A percentile compares a stretch with the other conserved stretches of the same genome.
Conservation (phyloP, 306 rosid genomes). For the Casuarina cunninghamiana region DNA sequence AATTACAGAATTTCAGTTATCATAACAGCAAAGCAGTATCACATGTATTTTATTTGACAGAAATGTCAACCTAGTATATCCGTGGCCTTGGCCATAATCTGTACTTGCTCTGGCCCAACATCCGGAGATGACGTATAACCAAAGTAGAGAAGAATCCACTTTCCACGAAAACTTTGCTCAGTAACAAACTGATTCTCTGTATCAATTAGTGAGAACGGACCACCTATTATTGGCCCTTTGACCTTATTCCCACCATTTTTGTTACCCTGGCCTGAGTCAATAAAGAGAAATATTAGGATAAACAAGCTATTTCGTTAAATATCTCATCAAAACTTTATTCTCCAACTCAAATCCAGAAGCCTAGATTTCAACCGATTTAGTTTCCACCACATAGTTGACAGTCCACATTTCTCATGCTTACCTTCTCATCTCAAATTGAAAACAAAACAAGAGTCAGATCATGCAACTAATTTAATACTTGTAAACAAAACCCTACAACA, state of each 20-base stretch:
- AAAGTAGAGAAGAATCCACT: conserved; percentile 86
- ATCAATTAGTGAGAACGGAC: conserved; percentile 77
- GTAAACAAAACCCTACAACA: not conserved
- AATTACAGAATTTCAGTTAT: conserved; percentile 21
- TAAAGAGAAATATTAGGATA: conserved; percentile 22
- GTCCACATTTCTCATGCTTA: conserved; percentile 15
- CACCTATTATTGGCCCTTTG: conserved; percentile 76
- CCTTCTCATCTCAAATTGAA: not conserved
- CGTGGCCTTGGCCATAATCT: conserved; percentile 59
- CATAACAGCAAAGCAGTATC: conserved; percentile 16
- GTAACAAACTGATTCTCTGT: conserved; percentile 61
- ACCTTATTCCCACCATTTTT: conserved; percentile 21
- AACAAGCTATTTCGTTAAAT: not conserved
- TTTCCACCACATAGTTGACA: not conserved
- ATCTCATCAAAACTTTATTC: not conserved
- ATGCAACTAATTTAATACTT: not conserved
- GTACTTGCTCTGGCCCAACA: conserved; percentile 82
- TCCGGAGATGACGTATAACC: conserved; percentile 96
- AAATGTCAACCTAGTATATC: conserved; percentile 59
- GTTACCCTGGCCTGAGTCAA: conserved; percentile 58
- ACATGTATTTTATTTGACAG: conserved; percentile 9
- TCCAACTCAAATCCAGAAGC: conserved; percentile 6
- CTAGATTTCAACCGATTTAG: not conserved
- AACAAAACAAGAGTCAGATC: not conserved
- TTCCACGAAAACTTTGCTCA: conserved; percentile 60